A percentile compares a stretch with the other conserved stretches of the same genome.
Conservation (phyloP, 1,284 basidiomycete genomes). For the Trichosporon faecale region DNA sequence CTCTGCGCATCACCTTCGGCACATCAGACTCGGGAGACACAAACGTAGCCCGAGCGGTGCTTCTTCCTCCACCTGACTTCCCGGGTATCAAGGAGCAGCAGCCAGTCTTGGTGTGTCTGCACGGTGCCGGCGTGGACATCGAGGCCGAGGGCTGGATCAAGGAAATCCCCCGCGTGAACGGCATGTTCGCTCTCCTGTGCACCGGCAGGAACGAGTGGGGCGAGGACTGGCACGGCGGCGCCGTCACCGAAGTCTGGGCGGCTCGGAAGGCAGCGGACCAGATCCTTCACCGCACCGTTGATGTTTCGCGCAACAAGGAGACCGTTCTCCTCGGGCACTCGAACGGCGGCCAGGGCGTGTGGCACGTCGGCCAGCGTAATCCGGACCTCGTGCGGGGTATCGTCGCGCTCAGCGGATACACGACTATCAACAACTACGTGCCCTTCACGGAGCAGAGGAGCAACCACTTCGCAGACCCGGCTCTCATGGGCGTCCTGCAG, state of each 20-base stretch:
- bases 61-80: neutral
- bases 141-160: conserved; percentile 27
- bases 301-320: neutral
- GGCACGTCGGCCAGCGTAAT: conserved; percentile 70
- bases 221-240: conserved; percentile 51
- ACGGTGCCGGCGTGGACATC: conserved; percentile 49
- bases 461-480: conserved; percentile 72
- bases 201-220: conserved; percentile 51
- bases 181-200: conserved; percentile 43
- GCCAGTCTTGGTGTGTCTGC: conserved; percentile 43
- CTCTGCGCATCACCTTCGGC: conserved; percentile 4
- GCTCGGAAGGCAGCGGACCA: conserved; percentile 33
- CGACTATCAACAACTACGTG: conserved; percentile 81
- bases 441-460: conserved; percentile 56
- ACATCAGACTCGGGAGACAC: neutral
- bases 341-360: conserved; percentile 87
- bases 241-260: conserved; percentile 42
- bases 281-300: neutral
- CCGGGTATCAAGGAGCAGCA: neutral
- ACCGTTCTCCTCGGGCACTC: conserved; percentile 73
- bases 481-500: conserved; percentile 66
- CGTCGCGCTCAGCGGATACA: conserved; percentile 69
- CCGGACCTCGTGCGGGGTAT: conserved; percentile 74
- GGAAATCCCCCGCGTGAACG: conserved; percentile 29
- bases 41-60: neutral